Conservation (phyloP, 441 rosid species). For the Aleurites moluccanus region DNA sequence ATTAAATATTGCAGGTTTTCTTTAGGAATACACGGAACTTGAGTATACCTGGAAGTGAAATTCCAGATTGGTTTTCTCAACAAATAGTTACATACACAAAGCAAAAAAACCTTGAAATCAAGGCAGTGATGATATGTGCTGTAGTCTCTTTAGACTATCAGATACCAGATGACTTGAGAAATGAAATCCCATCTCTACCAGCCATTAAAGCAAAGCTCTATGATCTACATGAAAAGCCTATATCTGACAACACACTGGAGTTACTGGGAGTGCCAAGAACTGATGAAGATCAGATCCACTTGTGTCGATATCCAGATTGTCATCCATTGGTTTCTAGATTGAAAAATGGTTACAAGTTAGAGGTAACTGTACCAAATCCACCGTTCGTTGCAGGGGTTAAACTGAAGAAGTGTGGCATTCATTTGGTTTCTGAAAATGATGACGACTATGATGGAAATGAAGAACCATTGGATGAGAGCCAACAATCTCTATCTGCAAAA, state of each 20-base stretch:
- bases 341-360: conserved; percentile 36
- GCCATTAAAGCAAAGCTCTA: conserved; percentile 44
- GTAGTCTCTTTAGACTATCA: conserved; percentile 43
- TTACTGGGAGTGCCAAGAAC: conserved; percentile 49
- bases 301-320: conserved; percentile 42
- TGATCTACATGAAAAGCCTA: background rate
- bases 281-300: conserved; percentile 48
- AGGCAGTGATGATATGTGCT: conserved; percentile 46
- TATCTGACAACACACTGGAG: conserved; percentile 22
- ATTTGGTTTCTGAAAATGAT: conserved; percentile 36
- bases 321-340: conserved; percentile 38
- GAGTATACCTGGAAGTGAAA: conserved; percentile 56
- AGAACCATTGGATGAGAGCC: conserved; percentile 28
- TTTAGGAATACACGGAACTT: conserved; percentile 40
- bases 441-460: conserved; percentile 44
- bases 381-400: conserved; percentile 27
- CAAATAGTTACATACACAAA: conserved; percentile 32
- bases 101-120: conserved; percentile 39
- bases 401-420: conserved; percentile 41
- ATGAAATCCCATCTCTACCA: conserved; percentile 31
- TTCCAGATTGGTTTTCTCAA: conserved; percentile 59
- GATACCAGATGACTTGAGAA: conserved; percentile 31
- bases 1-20: conserved; percentile 33
- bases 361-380: conserved; percentile 20
- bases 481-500: conserved; percentile 39